phyloP scores from a whole-genome alignment of 805 yeast species.

The Yueomyces sinensis region DNA sequence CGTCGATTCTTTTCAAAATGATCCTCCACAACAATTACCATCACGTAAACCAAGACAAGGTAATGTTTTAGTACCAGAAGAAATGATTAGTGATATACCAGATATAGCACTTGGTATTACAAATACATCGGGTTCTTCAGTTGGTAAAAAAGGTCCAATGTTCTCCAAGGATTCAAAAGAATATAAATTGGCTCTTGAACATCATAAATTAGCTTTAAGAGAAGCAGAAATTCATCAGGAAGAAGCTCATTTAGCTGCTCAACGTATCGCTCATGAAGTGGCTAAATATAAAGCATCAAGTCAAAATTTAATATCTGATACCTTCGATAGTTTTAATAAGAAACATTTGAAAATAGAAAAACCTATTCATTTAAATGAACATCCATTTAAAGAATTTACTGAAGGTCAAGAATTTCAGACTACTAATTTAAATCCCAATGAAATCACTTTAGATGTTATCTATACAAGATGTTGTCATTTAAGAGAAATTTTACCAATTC shows the following conservation, averaged over 20 bases:
- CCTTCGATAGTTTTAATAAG: not conserved
- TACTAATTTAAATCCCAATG: slow-evolving; percentile 13
- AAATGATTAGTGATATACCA: slow-evolving; percentile 43
- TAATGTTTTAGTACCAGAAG: slow-evolving; percentile 60
- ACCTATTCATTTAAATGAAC: slow-evolving; percentile 52
- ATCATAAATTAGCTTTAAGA: slow-evolving; percentile 37
- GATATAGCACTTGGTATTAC: slow-evolving; percentile 61
- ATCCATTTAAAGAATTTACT: slow-evolving; percentile 32
- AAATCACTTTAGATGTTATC: slow-evolving; percentile 41
- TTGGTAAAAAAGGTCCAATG: slow-evolving; percentile 8
- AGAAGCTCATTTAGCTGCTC: slow-evolving; percentile 65
- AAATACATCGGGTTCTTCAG: slow-evolving; percentile 16
- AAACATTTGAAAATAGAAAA: slow-evolving; percentile 38
- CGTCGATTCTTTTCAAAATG: slow-evolving; percentile 53
- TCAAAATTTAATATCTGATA: slow-evolving; percentile 23
- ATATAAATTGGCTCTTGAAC: slow-evolving; percentile 42
- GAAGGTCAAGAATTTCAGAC: too few species aligned
- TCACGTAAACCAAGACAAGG: slow-evolving; percentile 73
- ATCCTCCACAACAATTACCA: slow-evolving; percentile 93
- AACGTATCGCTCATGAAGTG: slow-evolving; percentile 57
- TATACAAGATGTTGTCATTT: slow-evolving; percentile 90
- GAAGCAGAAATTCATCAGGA: slow-evolving; percentile 64
- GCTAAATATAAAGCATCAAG: slow-evolving; percentile 20
- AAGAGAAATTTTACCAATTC: slow-evolving; percentile 83
- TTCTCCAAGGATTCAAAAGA: slow-evolving; percentile 28